Percentiles rank a stretch among this genome's conserved stretches.
Evolutionary conservation across 257 asterid species (phyloP).

Genomic region (Handroanthus guayacan): DNA sequence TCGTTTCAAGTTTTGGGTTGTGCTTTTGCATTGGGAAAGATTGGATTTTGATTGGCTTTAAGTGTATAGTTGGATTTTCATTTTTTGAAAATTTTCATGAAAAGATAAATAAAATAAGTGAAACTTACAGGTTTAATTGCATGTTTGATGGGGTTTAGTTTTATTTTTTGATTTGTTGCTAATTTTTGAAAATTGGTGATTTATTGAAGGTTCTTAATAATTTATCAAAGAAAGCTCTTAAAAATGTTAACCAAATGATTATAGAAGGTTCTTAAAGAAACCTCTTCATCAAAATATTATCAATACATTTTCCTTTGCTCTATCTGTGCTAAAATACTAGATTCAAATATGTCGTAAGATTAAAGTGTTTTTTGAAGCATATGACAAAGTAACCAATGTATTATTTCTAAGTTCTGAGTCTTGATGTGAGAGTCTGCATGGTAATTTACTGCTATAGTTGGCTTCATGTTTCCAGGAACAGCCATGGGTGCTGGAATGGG

Average conservation of each 20-base stretch:
- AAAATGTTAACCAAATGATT: constrained; percentile 5
- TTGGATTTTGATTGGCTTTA: constrained; percentile 23
- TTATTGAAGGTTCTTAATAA: not conserved
- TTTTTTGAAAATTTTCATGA: constrained; percentile 6
- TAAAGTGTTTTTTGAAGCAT: constrained; percentile 21
- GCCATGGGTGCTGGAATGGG: too few species aligned
- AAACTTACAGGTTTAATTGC: not conserved
- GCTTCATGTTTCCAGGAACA: too few species aligned
- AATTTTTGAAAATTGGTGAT: not conserved
- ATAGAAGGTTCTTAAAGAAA: not conserved
- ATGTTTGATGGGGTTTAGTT: not conserved
- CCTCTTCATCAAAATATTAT: not conserved
- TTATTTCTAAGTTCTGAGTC: constrained; percentile 7
- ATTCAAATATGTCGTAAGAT: not conserved
- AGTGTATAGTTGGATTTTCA: not conserved
- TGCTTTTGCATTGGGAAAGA: not conserved
- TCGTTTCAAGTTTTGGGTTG: constrained; percentile 20
- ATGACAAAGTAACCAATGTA: not conserved
- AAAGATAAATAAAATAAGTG: not conserved
- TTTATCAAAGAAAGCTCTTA: too few species aligned
- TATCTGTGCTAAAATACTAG: not conserved
- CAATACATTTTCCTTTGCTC: not conserved
- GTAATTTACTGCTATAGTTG: not conserved
- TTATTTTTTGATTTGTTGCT: not conserved
- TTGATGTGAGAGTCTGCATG: not conserved